Percentiles rank a stretch among this genome's conserved stretches.
phyloP scores from a whole-genome alignment of 495 filamentous ascomycete genomes.

The Tuber umbilicatum region DNA sequence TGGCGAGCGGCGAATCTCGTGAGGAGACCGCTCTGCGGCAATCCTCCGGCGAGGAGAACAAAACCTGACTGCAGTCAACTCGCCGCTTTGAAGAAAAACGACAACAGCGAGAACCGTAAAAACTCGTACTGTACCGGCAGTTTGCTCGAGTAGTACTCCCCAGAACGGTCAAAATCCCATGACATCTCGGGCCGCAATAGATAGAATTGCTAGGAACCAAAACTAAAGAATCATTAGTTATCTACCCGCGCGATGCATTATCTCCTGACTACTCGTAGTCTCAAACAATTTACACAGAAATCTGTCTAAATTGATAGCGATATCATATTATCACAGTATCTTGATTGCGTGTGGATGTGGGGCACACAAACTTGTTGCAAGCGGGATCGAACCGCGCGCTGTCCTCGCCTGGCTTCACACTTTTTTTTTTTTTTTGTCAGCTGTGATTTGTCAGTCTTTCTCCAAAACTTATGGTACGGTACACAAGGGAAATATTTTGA shows the following conservation, averaged over 20 bases:
- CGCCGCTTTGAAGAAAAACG: conserved; percentile 6
- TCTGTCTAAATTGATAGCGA: not conserved
- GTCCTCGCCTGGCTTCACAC: conserved; percentile 16
- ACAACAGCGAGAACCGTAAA: not conserved
- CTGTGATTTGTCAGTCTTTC: not conserved
- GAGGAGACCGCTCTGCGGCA: not conserved
- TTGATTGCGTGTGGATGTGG: not conserved
- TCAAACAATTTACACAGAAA: not conserved
- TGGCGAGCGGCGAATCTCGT: conserved; percentile 18
- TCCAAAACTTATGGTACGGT: not conserved
- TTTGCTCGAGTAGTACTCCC: not conserved
- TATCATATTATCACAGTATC: not conserved
- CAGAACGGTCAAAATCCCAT: not conserved
- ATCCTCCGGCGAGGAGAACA: not conserved
- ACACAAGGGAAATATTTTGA: not conserved
- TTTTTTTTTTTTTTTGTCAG: not conserved
- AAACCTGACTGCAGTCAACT: conserved; percentile 8
- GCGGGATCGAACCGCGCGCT: conserved; percentile 18
- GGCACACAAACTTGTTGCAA: not conserved
- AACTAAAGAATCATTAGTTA: not conserved
- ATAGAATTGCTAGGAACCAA: not conserved
- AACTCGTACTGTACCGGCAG: not conserved
- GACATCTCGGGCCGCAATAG: not conserved
- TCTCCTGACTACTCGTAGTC: not conserved
- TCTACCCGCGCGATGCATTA: not conserved